Evolutionary conservation across 768 basidiomycete genomes (phyloP), one percentile per base, ranked within the genome.

Genomic region (Gyrodon lividus): DNA sequence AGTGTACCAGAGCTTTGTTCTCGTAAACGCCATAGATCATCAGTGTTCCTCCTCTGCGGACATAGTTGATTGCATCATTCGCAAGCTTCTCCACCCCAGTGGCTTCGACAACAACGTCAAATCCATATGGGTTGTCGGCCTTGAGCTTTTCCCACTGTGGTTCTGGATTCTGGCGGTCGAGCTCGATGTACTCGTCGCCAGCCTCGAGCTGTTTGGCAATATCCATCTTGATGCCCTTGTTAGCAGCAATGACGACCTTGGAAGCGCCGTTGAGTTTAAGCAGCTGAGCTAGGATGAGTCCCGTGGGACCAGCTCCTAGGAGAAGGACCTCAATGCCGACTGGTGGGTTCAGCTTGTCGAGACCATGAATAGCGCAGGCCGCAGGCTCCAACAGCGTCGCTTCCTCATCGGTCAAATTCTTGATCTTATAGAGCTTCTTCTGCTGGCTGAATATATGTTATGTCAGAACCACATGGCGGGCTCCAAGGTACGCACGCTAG

Each of bases 1-100:
- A 95, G 59, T 86, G 83, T 2, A 95, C 89, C 19, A 79, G 76
- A 1, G 90, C 92, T 55, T 84, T 83, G 72, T 93, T 86, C 68
- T 85, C 86, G 65, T 95, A 96, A 34, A 95, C 92, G 35, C 92
- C 92, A 61, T 96, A 96, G 39, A 92, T 79, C 84, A 92, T 85
- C 64, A 92, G 68, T 3, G 89, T 91, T 16, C 89, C 90, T 14
- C 90, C 90, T 24, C 90, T 74, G 30, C 90, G 78, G 22, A 96
- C 93, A 62, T 92, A 93, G 72, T 93, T 84, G 74, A 95, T 93
- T 53, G 89, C 77, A 26, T 91, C 86, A 61, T 92, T 86, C n/a
- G 89, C 92, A 37, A 96, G 70, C 61, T 84, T 84, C 71, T 93
- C 91, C 26, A 88, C 86, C 28, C 93, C 93, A 0, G 87, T 88